Evolutionary conservation across 1,284 basidiomycete genomes (phyloP), one percentile per base, ranked within the genome.

Genomic region (Phellopilus nigrolimitatus): DNA sequence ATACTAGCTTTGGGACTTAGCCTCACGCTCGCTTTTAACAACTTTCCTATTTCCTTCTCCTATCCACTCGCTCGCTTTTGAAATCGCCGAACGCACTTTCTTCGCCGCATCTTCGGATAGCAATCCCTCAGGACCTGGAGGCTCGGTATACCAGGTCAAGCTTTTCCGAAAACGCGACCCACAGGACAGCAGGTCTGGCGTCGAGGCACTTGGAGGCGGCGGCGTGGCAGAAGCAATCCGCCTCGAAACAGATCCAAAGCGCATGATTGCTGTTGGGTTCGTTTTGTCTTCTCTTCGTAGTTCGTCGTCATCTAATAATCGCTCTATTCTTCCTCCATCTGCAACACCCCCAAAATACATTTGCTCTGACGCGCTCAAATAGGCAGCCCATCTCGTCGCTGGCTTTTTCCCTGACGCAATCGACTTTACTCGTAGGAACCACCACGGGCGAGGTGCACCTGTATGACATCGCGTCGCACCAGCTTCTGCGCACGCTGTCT

Each of bases 391-490:
- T 97, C 56, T 84, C 86, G 1, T 69, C 82, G 0, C 67, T 97
- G 3, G 68, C 83, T 1, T 80, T 95, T 38, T 95, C 93, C 0
- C 64, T 86, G 10, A 83, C 84, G 4, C 79, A 81, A 0, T 78
- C 88, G 0, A 73, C 87, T 27, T 78, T 95, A 28, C 68, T 95
- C 13, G 79, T 80, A 21, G 91, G 91, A 10, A 91, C 90, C 0
- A 64, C 75, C 2, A 68, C 76, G 0, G 92, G 91, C 5, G 68
- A 82, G n/a, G 80, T 97, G 43, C 80, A 89, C 54, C 66, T 94
- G 25, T 91, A 95, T 63, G 88, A 97, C 57, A 79, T 95, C 30
- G 82, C 88, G 1, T 95, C 95, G 1, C 90, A 95, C 60, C 94
- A 98, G 64, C 80, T 85, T 27, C 72, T 95, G 24, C 86, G 91